Evolutionary conservation across 768 basidiomycete species (phyloP).

Genomic region (Coprinopsis sp.): DNA sequence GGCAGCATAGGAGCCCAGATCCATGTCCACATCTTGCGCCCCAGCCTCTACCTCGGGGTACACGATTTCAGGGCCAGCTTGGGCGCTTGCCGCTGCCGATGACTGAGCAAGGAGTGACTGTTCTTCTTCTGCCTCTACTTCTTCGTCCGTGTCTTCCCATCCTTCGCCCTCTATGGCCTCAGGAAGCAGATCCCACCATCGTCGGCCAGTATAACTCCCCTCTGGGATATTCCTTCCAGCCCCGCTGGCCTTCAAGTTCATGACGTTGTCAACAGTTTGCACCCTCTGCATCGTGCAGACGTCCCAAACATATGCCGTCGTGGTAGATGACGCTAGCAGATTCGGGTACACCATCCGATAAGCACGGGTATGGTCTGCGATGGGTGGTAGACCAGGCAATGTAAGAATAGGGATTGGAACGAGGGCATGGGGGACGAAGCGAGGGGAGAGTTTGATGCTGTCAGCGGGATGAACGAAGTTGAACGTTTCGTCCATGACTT

Average conservation of each 20-base stretch:
- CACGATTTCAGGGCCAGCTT: too few relatives aligned
- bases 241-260: conserved; percentile 13
- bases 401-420: conserved; percentile 2
- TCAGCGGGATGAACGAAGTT: neutral
- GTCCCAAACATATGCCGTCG: conserved; percentile 58
- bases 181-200: too few relatives aligned
- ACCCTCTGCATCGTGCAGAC: conserved; percentile 45
- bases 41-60: too few relatives aligned
- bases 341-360: conserved; percentile 49
- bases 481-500: neutral
- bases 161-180: too few relatives aligned
- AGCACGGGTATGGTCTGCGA: conserved; percentile 6
- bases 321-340: conserved; percentile 44
- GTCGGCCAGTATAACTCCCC: neutral
- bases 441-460: neutral
- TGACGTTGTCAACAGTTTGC: conserved; percentile 42
- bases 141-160: neutral
- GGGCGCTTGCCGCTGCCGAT: too few relatives aligned
- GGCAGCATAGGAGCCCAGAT: too few relatives aligned
- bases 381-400: neutral
- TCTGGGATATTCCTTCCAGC: neutral
- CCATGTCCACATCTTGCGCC: too few relatives aligned
- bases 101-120: too few relatives aligned
- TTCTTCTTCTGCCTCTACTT: too few relatives aligned
- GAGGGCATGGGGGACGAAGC: conserved; percentile 13